Conservation (phyloP, 768 basidiomycete species). For the Phylloporus rhodoxanthus region DNA sequence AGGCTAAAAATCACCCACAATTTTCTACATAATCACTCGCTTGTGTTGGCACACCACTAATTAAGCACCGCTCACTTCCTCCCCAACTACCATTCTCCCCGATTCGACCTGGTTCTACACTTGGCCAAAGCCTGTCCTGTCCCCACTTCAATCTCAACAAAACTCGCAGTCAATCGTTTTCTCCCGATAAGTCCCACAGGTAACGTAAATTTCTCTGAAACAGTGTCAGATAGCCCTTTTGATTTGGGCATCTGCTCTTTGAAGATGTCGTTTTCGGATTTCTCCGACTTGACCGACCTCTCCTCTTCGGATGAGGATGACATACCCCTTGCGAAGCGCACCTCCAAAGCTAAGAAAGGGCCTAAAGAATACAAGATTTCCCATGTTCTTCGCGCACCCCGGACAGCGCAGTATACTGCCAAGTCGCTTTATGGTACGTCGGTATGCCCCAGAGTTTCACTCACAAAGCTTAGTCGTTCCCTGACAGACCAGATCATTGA, state of each 20-base stretch:
- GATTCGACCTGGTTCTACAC: not conserved
- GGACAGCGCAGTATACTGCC: slow-evolving; percentile 38
- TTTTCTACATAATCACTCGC: slow-evolving; percentile 10
- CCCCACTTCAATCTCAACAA: not conserved
- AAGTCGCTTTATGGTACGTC: slow-evolving; percentile 40
- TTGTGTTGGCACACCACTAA: not conserved
- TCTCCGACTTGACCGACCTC: slow-evolving; percentile 45
- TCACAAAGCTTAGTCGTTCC: not conserved
- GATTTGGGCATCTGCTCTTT: not conserved
- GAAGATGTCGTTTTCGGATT: slow-evolving; percentile 35
- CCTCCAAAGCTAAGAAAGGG: slow-evolving; percentile 20
- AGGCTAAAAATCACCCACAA: slow-evolving; percentile 2
- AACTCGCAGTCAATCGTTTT: not conserved
- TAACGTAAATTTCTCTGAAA: not conserved
- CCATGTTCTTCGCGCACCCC: slow-evolving; percentile 33
- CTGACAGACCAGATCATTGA: slow-evolving; percentile 43
- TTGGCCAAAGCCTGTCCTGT: not conserved
- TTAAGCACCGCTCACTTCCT: not conserved
- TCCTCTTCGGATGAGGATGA: slow-evolving; percentile 36
- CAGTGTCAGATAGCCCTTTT: not conserved
- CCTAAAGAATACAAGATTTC: slow-evolving; percentile 28
- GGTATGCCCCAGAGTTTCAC: not conserved
- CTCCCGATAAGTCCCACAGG: not conserved
- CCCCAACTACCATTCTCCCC: not conserved
- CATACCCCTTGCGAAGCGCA: slow-evolving; percentile 19